A percentile compares a stretch with the other conserved stretches of the same genome.
These are phyloP conservation scores for Taiozyma sp. DNA, from an alignment of 1,139 yeast species.

Conservation along the genomic window DNA sequence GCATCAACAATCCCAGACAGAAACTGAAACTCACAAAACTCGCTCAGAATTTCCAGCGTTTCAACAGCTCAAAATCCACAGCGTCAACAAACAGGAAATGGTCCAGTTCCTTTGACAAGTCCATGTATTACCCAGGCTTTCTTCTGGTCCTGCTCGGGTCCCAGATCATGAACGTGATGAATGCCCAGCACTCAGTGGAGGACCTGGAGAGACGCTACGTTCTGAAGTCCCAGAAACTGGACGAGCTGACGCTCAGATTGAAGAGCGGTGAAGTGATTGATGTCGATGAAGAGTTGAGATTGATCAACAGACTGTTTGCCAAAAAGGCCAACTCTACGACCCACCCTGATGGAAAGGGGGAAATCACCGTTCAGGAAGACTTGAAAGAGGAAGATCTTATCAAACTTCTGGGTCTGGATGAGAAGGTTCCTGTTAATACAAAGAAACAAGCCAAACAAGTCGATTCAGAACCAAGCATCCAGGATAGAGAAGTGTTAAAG, in stretches of 20 bases:
- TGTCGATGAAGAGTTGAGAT: constrained; percentile 27
- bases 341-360: neutral
- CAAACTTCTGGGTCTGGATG: constrained; percentile 15
- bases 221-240: constrained; percentile 28
- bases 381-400: constrained; percentile 15
- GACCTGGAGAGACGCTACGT: constrained; percentile 35
- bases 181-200: constrained; percentile 33
- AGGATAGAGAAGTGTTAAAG: constrained; percentile 5
- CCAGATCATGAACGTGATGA: constrained; percentile 31
- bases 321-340: constrained; percentile 10
- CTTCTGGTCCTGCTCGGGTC: constrained; percentile 31
- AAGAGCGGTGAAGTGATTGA: constrained; percentile 24
- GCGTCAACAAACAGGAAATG: neutral
- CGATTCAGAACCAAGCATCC: neutral
- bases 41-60: neutral
- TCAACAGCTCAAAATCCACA: neutral
- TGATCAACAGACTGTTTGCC: constrained; percentile 29
- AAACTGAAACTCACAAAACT: neutral
- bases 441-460: constrained; percentile 13
- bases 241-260: constrained; percentile 25
- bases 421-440: neutral
- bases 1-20: neutral
- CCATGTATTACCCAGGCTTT: constrained; percentile 27
- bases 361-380: neutral
- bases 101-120: constrained; percentile 25